Conservation (phyloP, 805 yeast species). For the Wickerhamomyces rabaulensis region DNA sequence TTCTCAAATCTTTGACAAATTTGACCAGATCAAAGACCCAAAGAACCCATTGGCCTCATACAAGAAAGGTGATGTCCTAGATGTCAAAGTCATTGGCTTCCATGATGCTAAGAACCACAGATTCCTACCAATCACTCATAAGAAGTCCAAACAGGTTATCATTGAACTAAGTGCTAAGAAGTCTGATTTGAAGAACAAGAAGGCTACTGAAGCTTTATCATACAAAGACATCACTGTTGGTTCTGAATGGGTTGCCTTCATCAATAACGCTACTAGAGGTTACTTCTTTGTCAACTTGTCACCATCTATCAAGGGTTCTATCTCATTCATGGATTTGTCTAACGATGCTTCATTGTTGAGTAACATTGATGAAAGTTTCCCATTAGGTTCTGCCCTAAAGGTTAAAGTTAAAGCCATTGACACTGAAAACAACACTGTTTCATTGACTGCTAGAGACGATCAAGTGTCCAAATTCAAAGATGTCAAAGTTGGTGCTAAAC, state of each 20-base stretch:
- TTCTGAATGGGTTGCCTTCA: slow-evolving; percentile 48
- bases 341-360: slow-evolving; percentile 44
- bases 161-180: slow-evolving; percentile 60
- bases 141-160: slow-evolving; percentile 47
- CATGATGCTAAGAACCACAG: slow-evolving; percentile 67
- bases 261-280: slow-evolving; percentile 59
- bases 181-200: slow-evolving; percentile 29
- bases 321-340: slow-evolving; percentile 59
- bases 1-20: slow-evolving; percentile 56
- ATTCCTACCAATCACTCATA: slow-evolving; percentile 61
- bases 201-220: slow-evolving; percentile 26
- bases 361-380: slow-evolving; percentile 51
- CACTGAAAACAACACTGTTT: slow-evolving; percentile 43
- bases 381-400: slow-evolving; percentile 66
- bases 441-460: slow-evolving; percentile 45
- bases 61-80: slow-evolving; percentile 50
- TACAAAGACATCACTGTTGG: slow-evolving; percentile 45
- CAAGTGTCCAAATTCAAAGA: slow-evolving; percentile 39
- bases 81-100: slow-evolving; percentile 68
- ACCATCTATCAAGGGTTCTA: slow-evolving; percentile 61
- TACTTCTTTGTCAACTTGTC: slow-evolving; percentile 64
- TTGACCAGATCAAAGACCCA: slow-evolving; percentile 50
- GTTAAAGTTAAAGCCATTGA: slow-evolving; percentile 53
- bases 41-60: slow-evolving; percentile 56
- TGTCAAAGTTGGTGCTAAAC: slow-evolving; percentile 45